Evolutionary conservation across 768 basidiomycete species (phyloP).

Genomic region (Boletus edulis): DNA sequence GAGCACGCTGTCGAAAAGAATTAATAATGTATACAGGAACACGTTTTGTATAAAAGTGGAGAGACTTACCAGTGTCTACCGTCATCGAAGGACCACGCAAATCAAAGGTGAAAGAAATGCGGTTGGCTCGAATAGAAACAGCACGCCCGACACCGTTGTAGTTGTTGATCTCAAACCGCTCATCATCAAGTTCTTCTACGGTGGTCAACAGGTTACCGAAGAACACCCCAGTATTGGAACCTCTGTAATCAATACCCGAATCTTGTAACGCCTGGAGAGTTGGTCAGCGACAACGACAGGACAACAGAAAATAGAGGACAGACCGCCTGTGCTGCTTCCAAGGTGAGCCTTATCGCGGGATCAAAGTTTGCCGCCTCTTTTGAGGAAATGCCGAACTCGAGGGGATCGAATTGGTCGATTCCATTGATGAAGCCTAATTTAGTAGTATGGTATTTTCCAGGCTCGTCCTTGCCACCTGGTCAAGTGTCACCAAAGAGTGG

Average conservation of each 20-base stretch:
- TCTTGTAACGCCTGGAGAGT: constrained; percentile 36
- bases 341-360: constrained; percentile 29
- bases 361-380: constrained; percentile 32
- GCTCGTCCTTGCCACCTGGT: constrained; percentile 30
- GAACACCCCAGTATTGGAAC: constrained; percentile 41
- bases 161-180: constrained; percentile 26
- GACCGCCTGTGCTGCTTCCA: constrained; percentile 32
- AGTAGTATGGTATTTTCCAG: constrained; percentile 29
- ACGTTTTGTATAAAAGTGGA: background rate
- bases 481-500: background rate
- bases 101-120: constrained; percentile 36
- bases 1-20: constrained; percentile 34
- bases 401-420: constrained; percentile 32
- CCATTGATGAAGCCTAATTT: constrained; percentile 31
- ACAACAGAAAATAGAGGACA: background rate
- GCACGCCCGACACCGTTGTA: constrained; percentile 31
- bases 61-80: constrained; percentile 32
- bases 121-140: constrained; percentile 31
- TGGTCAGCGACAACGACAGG: background rate
- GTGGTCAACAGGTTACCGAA: constrained; percentile 33
- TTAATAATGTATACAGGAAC: background rate
- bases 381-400: constrained; percentile 34
- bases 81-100: constrained; percentile 48
- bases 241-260: constrained; percentile 46
- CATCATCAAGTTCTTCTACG: constrained; percentile 28